Base-by-base conservation (phyloP, 257 asterid species). In the Ilex aquifolium region DNA sequence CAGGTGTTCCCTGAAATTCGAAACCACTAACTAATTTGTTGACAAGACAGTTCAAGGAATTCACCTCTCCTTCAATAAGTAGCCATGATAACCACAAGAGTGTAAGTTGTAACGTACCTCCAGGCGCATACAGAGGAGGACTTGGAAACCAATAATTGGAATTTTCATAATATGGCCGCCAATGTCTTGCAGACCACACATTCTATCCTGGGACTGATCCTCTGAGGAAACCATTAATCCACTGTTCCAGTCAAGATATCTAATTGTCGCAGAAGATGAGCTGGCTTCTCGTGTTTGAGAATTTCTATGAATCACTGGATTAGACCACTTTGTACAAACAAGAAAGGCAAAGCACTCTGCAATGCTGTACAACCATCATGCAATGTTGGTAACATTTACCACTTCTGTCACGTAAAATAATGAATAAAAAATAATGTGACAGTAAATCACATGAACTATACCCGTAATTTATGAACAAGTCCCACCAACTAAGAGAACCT, bases 291-390 rank as follows among this genome's bases (percentile, higher is more conserved):
- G 79, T 59, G 83, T 68, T 54, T 49, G 79, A 68, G 86, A 67
- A 63, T 79, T 78, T 79, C 88, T 67, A 77, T 90, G 99, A 77
- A 93, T 93, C 52, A 80, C 73, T 49, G 99, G 96, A 81, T 93
- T 93, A 58, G 95, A 82, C 99, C 99, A 93, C 83, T 83, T 90
- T 59, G 97, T 93, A 81, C 99, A 93, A 68, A 93, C 95, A 83
- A 93, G 97, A 79, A 90, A 93, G 1, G 99, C 96, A 80, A 93
- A 90, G 84, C 97, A 93, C 83, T 93, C 96, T 10, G 96, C 97
- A 63, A 93, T 83, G 70, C 99, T 93, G 76, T 32, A 67, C 73
- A 76, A 68, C 65, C 49, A 71, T 8, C 32, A 58, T 21, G 27
- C 68, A 74, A 73, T 7, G 21, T 61, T 54, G 29, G 2, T 29